These are phyloP conservation scores for Pseudonitzschia delicatissima DNA, from an alignment of 108 stramenopile species.

Conservation along the genomic window DNA sequence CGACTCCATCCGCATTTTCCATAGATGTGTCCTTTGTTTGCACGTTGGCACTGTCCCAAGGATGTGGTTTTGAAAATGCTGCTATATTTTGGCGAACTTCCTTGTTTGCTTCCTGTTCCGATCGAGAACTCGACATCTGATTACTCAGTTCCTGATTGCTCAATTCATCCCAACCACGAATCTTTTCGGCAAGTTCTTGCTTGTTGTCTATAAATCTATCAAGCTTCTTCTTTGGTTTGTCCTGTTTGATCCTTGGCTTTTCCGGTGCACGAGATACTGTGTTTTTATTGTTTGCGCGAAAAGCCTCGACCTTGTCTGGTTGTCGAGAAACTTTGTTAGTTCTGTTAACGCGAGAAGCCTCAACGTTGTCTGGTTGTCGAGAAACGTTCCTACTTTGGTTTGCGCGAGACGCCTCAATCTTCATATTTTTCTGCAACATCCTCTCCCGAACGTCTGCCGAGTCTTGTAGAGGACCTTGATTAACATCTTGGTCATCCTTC, in stretches of 20 bases:
- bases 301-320: background rate
- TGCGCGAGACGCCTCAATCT: background rate
- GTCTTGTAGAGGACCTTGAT: background rate
- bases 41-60: constrained; percentile 22
- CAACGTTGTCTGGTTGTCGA: background rate
- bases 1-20: constrained; percentile 27
- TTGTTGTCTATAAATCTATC: constrained; percentile 16
- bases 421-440: constrained; percentile 5
- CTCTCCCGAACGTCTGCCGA: background rate
- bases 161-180: constrained; percentile 45
- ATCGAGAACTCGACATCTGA: constrained; percentile 4
- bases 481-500: background rate
- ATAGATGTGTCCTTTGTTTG: constrained; percentile 27
- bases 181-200: constrained; percentile 35
- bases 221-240: constrained; percentile 6
- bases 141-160: no score
- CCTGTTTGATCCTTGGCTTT: background rate
- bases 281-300: background rate
- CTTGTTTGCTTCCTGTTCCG: constrained; percentile 2
- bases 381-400: background rate
- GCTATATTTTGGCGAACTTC: background rate
- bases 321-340: background rate
- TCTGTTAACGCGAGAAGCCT: background rate
- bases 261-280: no score
- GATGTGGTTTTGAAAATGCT: constrained; percentile 18